These are phyloP conservation scores for Astrephomene gubernaculifera DNA, from an alignment of 139 green algal genomes.

Conservation along the genomic window DNA sequence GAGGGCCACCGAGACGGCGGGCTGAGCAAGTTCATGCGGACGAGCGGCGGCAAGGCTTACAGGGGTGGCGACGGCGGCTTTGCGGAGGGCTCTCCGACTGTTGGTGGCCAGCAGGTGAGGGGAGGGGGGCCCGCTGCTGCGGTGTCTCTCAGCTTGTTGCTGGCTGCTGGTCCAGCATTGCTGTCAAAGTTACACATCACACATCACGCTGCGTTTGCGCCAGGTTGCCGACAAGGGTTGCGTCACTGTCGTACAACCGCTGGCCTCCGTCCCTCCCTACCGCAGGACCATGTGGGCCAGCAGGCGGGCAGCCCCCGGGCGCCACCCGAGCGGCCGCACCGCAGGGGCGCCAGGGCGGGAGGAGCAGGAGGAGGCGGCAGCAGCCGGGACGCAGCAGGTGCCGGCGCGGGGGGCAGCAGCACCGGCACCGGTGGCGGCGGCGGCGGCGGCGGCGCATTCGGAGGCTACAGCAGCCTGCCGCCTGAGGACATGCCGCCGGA, in stretches of 20 bases:
- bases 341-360: no score
- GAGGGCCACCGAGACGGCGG: no score
- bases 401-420: neutral
- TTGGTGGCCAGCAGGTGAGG: neutral
- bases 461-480: constrained; percentile 39
- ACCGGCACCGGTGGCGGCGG: neutral
- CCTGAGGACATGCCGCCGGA: constrained; percentile 27
- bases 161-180: no score
- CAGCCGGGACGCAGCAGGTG: neutral
- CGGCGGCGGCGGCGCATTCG: neutral
- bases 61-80: neutral
- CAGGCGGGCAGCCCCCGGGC: no score
- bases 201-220: no score
- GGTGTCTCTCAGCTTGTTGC: no score
- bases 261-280: no score
- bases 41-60: neutral
- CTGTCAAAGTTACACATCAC: no score
- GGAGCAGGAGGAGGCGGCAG: neutral
- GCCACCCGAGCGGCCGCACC: no score
- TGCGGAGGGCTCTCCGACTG: neutral
- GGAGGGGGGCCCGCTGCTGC: neutral
- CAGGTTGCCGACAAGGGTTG: no score
- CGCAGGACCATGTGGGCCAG: no score
- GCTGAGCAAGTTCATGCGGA: neutral
- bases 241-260: no score